Evolutionary conservation across 1,284 basidiomycete species (phyloP).

Genomic region (Puccinia horiana): DNA sequence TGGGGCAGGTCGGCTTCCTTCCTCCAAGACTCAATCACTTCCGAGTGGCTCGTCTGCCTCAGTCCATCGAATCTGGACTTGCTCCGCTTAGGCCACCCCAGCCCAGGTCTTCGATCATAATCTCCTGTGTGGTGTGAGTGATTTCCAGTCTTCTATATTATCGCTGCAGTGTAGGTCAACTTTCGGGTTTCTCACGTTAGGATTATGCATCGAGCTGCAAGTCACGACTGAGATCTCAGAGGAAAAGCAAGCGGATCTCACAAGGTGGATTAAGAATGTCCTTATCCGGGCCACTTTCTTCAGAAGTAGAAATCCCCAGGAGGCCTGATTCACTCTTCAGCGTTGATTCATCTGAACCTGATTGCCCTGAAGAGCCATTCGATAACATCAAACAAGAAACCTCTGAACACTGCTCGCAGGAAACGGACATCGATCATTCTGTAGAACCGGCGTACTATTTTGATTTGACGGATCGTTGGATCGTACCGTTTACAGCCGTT

Average conservation of each 20-base stretch:
- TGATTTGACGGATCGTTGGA: background rate
- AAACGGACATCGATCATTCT: background rate
- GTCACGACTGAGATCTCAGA: background rate
- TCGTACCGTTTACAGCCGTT: conserved; percentile 6
- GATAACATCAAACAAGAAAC: background rate
- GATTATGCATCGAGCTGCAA: background rate
- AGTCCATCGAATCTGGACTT: no score
- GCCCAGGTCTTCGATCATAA: no score
- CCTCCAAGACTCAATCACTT: no score
- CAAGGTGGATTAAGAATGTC: background rate
- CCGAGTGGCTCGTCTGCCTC: no score
- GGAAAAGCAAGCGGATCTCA: background rate
- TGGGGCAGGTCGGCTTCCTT: no score
- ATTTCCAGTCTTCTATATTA: background rate
- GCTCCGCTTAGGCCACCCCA: no score
- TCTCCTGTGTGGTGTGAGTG: background rate
- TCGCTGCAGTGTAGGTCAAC: no score
- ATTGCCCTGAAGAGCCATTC: background rate
- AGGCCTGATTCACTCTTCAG: conserved; percentile 26
- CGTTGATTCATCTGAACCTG: conserved; percentile 7
- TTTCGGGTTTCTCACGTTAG: no score
- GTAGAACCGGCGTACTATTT: conserved; percentile 14
- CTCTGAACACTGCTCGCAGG: no score
- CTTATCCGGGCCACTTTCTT: background rate
- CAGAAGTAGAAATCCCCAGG: background rate